These are phyloP conservation scores for Corniculantispora saksenae DNA, from an alignment of 2,329 filamentous ascomycete species.

Conservation along the genomic window DNA sequence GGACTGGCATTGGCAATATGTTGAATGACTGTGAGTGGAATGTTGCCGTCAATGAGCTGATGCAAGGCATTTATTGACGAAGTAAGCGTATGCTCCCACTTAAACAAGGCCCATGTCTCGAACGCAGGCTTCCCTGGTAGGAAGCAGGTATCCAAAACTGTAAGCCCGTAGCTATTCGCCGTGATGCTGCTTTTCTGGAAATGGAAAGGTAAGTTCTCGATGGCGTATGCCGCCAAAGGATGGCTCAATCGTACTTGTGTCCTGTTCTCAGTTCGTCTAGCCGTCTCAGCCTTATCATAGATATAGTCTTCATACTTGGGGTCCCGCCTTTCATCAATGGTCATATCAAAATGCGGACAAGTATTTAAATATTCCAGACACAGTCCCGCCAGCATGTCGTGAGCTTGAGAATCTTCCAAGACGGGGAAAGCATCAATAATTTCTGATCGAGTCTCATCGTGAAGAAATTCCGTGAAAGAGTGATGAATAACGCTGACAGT, in stretches of 20 bases:
- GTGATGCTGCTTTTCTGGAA: background rate
- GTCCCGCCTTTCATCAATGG: background rate
- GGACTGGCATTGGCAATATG: background rate
- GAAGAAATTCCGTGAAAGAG: constrained; percentile 49
- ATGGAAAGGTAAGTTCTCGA: background rate
- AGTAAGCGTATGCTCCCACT: background rate
- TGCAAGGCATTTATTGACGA: background rate
- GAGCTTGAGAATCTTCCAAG: background rate
- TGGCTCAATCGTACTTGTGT: background rate
- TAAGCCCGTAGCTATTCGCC: background rate
- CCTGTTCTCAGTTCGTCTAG: background rate
- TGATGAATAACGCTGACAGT: constrained; percentile 48
- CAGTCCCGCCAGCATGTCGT: background rate
- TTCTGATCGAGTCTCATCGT: constrained; percentile 27
- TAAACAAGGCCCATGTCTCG: constrained; percentile 1
- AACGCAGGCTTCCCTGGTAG: background rate
- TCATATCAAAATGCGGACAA: constrained; percentile 2
- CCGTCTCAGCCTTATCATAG: background rate
- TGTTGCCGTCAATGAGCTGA: background rate
- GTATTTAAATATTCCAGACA: constrained; percentile 8
- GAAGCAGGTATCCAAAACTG: background rate
- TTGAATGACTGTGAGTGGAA: constrained; percentile 1
- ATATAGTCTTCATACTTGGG: background rate
- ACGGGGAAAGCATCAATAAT: constrained; percentile 18
- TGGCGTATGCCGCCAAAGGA: background rate